Evolutionary conservation across 345 rosid species (phyloP), one percentile per base, ranked within the genome.

Genomic region (Anastatica hierochuntica): DNA sequence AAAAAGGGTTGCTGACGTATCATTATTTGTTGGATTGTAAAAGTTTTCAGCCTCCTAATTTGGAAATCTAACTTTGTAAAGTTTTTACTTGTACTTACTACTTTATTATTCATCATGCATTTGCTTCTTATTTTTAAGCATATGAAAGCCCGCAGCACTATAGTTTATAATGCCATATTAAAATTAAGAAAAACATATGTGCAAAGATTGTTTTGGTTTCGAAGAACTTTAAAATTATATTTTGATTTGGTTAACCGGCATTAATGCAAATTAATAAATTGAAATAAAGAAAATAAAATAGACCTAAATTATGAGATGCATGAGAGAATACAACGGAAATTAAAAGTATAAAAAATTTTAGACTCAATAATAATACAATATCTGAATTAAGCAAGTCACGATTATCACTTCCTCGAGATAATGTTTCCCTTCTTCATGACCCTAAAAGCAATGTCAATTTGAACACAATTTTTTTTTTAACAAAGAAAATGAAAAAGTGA

Each of bases 371-470:
- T 69, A 43, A 70, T 68, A 40, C 23, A 40, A 7, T 50, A 44
- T 62, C 69, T 52, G 20, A 31, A 48, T 56, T 21, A 46, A 66
- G 66, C 68, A 52, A 73, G 68, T 75, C 74, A 61, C 45, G 40
- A 43, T 20, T 45, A 62, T 51, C 40, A 56, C 55, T 60, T 51
- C 40, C 49, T 24, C 8, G 41, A 36, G 76, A 75, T 74, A 69
- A 70, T 74, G 75, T 71, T 66, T 74, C 61, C 48, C 72, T 53
- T 49, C 30, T 56, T 31, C 50, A 49, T 23, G 47, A 33, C 45
- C 51, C 29, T 15, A 50, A 39, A 40, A 41, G 57, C 29, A 51
- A 66, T 20, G 23, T 34, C 20, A 58, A 19, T 51, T 27, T 50
- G 35, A 43, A 37, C 58, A 18, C 30, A 64, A 10, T n/a, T n/a